A percentile compares a stretch with the other conserved stretches of the same genome.
These are phyloP conservation scores for Sarocladium oryzae DNA, from an alignment of 2,329 filamentous ascomycete species.

Conservation along the genomic window DNA sequence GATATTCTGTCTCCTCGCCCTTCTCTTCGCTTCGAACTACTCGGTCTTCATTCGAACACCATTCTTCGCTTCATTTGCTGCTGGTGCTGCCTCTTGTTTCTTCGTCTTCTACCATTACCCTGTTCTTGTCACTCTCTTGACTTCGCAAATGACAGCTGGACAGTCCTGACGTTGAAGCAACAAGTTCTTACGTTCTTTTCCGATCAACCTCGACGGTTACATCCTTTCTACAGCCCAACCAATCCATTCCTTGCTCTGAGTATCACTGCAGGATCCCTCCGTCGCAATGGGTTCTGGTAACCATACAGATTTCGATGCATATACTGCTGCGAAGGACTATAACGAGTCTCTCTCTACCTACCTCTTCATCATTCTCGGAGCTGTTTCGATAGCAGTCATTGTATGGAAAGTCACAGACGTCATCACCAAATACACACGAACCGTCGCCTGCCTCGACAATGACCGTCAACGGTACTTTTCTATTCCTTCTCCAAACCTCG, in stretches of 20 bases:
- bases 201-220: neutral
- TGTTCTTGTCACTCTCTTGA: neutral
- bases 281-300: slow-evolving; percentile 11
- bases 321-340: slow-evolving; percentile 9
- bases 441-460: slow-evolving; percentile 69
- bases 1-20: slow-evolving; percentile 6
- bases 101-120: neutral
- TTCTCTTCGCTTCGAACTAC: slow-evolving; percentile 10
- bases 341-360: slow-evolving; percentile 53
- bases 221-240: neutral
- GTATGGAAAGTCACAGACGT: slow-evolving; percentile 59
- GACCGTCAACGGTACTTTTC: slow-evolving; percentile 76
- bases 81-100: slow-evolving; percentile 4
- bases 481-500: slow-evolving; percentile 41
- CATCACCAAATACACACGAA: slow-evolving; percentile 62
- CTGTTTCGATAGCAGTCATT: slow-evolving; percentile 56
- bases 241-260: neutral
- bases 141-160: slow-evolving; percentile 7
- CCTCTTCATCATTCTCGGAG: slow-evolving; percentile 57
- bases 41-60: neutral
- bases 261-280: neutral
- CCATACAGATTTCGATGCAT: slow-evolving; percentile 11
- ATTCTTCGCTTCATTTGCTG: slow-evolving; percentile 9
- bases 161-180: slow-evolving; percentile 1
- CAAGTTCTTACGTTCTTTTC: slow-evolving; percentile 9